phyloP scores from a whole-genome alignment of 2,329 filamentous ascomycete species.

The Fusarium irregulare region DNA sequence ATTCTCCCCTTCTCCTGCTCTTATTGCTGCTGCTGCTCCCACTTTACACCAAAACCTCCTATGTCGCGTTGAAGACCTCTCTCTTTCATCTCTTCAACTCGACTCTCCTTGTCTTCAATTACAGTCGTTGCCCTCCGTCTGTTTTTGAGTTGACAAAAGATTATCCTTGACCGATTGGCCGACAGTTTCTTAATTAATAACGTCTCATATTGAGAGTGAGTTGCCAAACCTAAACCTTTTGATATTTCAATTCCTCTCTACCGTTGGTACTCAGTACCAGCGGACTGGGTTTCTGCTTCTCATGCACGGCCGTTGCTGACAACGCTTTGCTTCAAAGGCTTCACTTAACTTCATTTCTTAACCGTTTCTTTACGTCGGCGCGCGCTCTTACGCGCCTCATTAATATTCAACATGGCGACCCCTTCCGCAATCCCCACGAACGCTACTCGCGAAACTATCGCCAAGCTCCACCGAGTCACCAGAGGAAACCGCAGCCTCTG shows the following conservation, averaged over 20 bases:
- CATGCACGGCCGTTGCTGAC: slow-evolving; percentile 31
- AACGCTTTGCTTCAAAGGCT: slow-evolving; percentile 17
- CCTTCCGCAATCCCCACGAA: slow-evolving; percentile 47
- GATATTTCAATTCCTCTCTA: slow-evolving; percentile 17
- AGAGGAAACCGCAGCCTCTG: slow-evolving; percentile 80
- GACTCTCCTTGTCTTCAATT: slow-evolving; percentile 18
- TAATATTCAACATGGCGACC: slow-evolving; percentile 49
- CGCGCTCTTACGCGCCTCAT: slow-evolving; percentile 13
- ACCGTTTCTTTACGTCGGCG: slow-evolving; percentile 25
- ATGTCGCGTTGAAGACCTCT: slow-evolving; percentile 38
- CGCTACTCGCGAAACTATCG: slow-evolving; percentile 52
- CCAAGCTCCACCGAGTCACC: slow-evolving; percentile 66
- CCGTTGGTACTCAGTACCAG: slow-evolving; percentile 9
- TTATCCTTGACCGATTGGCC: not conserved
- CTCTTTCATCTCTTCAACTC: slow-evolving; percentile 24
- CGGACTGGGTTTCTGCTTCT: slow-evolving; percentile 15
- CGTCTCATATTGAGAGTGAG: slow-evolving; percentile 40
- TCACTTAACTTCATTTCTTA: slow-evolving; percentile 18
- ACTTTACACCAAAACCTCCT: slow-evolving; percentile 18
- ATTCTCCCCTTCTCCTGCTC: slow-evolving; percentile 19
- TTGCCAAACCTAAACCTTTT: slow-evolving; percentile 14
- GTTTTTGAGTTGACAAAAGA: slow-evolving; percentile 27
- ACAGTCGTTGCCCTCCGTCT: slow-evolving; percentile 25
- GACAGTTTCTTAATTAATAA: slow-evolving; percentile 20
- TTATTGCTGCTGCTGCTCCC: slow-evolving; percentile 15